A percentile compares a stretch with the other conserved stretches of the same genome.
These are phyloP conservation scores for Fusarium marasasianum DNA, from an alignment of 2,329 filamentous ascomycete species.

Conservation along the genomic window DNA sequence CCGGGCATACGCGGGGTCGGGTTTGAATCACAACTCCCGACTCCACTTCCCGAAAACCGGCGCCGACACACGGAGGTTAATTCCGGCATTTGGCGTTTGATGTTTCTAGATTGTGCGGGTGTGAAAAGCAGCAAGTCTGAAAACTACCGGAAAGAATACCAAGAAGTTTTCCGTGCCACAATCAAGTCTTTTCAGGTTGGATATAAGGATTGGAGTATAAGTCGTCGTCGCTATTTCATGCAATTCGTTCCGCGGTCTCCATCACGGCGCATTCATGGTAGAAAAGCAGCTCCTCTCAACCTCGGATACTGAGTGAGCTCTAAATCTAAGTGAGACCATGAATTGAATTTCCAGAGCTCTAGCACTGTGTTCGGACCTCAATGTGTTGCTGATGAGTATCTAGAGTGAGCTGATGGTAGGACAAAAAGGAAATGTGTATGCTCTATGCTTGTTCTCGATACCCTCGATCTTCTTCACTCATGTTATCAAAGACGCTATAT, in stretches of 20 bases:
- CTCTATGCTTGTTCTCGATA: not conserved
- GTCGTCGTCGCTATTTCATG: too few species aligned
- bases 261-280: not conserved
- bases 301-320: not conserved
- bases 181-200: too few species aligned
- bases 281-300: not conserved
- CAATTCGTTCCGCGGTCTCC: not conserved
- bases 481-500: not conserved
- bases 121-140: not conserved
- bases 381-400: not conserved
- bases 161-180: too few species aligned
- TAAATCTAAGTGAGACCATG: not conserved
- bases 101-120: not conserved
- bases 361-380: not conserved
- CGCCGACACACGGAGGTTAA: conserved; percentile 26
- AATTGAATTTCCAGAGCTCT: not conserved
- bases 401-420: not conserved
- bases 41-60: conserved; percentile 44
- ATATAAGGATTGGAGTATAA: not conserved
- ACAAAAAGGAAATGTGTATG: not conserved
- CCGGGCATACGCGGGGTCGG: conserved; percentile 41
- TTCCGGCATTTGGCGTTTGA: conserved; percentile 12
- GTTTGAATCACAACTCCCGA: conserved; percentile 38
- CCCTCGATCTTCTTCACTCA: not conserved
- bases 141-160: not conserved